Conservation (phyloP, 768 basidiomycete species). For the Tephrocybe sp. region DNA sequence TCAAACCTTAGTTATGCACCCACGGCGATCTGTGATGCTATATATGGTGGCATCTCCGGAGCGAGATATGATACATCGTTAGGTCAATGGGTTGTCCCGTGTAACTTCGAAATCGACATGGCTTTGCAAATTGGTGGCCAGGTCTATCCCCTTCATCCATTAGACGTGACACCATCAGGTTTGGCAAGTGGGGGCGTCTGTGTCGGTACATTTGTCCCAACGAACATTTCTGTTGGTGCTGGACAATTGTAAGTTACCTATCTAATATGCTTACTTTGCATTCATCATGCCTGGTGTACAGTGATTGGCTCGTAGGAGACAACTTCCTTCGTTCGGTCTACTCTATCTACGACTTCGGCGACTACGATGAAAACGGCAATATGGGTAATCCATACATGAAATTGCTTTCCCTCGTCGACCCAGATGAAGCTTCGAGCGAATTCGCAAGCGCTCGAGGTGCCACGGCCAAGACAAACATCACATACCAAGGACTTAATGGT, state of each 20-base stretch:
- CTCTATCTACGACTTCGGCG: constrained; percentile 82
- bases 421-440: constrained; percentile 65
- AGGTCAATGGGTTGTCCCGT: constrained; percentile 74
- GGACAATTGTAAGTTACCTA: constrained; percentile 59
- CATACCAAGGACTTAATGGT: constrained; percentile 54
- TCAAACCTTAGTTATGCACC: constrained; percentile 59
- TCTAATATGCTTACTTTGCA: background rate
- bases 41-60: constrained; percentile 66
- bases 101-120: constrained; percentile 70
- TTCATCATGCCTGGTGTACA: constrained; percentile 23
- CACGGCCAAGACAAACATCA: constrained; percentile 60
- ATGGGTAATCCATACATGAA: constrained; percentile 81
- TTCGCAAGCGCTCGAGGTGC: constrained; percentile 72
- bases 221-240: constrained; percentile 49
- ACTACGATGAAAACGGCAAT: constrained; percentile 58
- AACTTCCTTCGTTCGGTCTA: constrained; percentile 83
- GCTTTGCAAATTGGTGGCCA: constrained; percentile 75
- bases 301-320: constrained; percentile 83
- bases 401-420: constrained; percentile 65
- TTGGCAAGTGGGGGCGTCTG: constrained; percentile 46
- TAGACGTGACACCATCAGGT: constrained; percentile 62
- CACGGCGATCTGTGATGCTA: constrained; percentile 57
- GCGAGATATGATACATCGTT: constrained; percentile 50
- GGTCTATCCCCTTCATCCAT: constrained; percentile 74
- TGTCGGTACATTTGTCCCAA: constrained; percentile 75